Percentiles rank a stretch among this genome's conserved stretches.
Conservation (phyloP, 495 filamentous ascomycete species). For the Aspergillus conjunctus region DNA sequence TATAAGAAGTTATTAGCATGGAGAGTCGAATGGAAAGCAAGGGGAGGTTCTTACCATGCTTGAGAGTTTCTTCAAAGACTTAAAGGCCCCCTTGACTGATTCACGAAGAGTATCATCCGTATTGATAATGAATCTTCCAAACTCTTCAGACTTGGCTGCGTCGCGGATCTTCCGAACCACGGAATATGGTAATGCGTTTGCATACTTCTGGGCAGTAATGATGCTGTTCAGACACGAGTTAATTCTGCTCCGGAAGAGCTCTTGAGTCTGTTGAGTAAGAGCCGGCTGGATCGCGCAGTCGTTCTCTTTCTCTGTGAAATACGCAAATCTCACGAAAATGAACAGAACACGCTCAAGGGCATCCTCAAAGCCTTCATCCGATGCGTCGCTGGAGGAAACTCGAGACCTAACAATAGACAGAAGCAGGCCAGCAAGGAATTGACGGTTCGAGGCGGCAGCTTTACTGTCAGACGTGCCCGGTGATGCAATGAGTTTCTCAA, state of each 20-base stretch:
- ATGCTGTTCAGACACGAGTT: conserved; percentile 69
- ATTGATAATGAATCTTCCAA: conserved; percentile 54
- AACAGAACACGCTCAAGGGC: conserved; percentile 44
- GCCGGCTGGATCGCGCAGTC: conserved; percentile 40
- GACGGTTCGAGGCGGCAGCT: conserved; percentile 46
- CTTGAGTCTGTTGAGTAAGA: conserved; percentile 62
- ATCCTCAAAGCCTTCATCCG: conserved; percentile 34
- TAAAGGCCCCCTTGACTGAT: conserved; percentile 62
- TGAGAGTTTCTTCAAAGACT: conserved; percentile 68
- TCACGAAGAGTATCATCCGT: conserved; percentile 63
- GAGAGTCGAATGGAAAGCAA: background rate
- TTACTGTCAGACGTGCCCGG: conserved; percentile 49
- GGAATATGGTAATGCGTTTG: conserved; percentile 48
- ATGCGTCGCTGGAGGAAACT: conserved; percentile 37
- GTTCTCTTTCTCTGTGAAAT: conserved; percentile 37
- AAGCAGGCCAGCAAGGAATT: conserved; percentile 52
- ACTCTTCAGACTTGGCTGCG: conserved; percentile 42
- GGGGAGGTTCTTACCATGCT: conserved; percentile 47
- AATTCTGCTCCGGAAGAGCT: conserved; percentile 68
- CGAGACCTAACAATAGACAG: conserved; percentile 47
- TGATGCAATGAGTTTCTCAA: conserved; percentile 41
- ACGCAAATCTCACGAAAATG: conserved; percentile 47
- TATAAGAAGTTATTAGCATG: conserved; percentile 20
- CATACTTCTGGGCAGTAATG: conserved; percentile 61
- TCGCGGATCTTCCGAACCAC: conserved; percentile 57